These are phyloP conservation scores for Zygoascus sp. DNA, from an alignment of 1,139 yeast genomes.

Conservation along the genomic window DNA sequence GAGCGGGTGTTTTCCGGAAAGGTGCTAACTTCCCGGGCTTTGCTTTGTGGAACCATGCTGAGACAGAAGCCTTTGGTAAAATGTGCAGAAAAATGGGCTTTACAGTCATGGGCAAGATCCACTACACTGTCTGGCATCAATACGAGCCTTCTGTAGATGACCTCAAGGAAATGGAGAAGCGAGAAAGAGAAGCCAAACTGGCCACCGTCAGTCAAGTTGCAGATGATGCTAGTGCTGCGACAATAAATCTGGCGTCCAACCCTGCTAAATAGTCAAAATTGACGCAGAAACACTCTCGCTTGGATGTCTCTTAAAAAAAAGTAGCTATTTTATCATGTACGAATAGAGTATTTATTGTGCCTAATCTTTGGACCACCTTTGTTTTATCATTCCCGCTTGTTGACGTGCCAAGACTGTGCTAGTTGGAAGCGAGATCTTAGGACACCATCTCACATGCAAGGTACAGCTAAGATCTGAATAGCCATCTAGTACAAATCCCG, in stretches of 20 bases:
- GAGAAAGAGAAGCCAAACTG: conserved; percentile 41
- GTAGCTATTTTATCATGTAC: no score
- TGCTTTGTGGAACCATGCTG: conserved; percentile 84
- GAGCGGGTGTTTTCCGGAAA: conserved; percentile 69
- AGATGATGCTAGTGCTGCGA: background rate
- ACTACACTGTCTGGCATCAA: conserved; percentile 87
- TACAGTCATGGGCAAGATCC: conserved; percentile 76
- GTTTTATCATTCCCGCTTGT: background rate
- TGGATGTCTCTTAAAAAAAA: no score
- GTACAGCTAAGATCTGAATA: no score
- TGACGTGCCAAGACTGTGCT: background rate
- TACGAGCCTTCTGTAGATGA: conserved; percentile 95
- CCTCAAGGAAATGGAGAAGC: conserved; percentile 65
- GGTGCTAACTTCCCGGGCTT: conserved; percentile 90
- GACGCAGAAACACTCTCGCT: no score
- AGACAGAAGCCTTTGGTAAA: conserved; percentile 90
- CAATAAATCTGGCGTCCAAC: no score
- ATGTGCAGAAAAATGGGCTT: conserved; percentile 75
- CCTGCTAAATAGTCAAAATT: no score
- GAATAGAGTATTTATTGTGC: background rate
- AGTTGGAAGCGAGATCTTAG: background rate
- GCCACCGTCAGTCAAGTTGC: background rate
- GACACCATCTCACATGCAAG: no score
- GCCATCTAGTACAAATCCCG: no score
- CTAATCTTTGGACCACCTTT: background rate